Base-by-base conservation (phyloP, 805 yeast species). In the Candida verbasci region DNA sequence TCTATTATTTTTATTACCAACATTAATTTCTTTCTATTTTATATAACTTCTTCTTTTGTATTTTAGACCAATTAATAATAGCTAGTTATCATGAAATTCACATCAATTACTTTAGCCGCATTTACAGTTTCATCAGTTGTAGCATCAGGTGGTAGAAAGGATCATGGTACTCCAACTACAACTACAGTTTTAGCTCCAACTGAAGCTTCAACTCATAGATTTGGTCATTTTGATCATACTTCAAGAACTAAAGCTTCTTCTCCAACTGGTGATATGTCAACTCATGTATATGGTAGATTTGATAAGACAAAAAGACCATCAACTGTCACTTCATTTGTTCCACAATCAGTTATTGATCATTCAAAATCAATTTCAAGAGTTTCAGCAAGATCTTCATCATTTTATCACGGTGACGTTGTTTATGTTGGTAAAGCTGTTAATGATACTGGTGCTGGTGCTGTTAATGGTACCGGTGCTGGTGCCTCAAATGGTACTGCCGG, bases 221-320 rank as follows among this genome's bases (percentile, higher is more conserved):
- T 27, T 18, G 37, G 37, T 27, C 24, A 24, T 24, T 34, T 27
- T n/a, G 29, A 34, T 10, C 24, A 34, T 16, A 31, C 34, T 23
- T 23, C 28, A 31, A 31, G 28, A 31, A 31, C 34, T 12, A 28
- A 31, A 14, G 36, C 17, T 18, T 25, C 30, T 9, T 24, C 36
- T 17, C 18, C 24, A 25, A 25, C 36, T 25, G 29, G 29, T 24
- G 20, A 17, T 9, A 17, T 20, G 23, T 11, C 24, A 23, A 34
- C 37, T 22, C 29, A 34, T 12, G 17, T 17, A 20, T 34, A 34
- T n/a, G 37, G 37, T 27, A 34, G 31, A 34, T 34, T 34, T n/a
- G 29, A 34, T 18, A 18, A 34, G 8, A 34, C 37, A 17, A 34
- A 34, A 27, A 26, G 27, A 34, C 31, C 26, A 21, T 3, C 11